These are phyloP conservation scores for Mycena rosella DNA, from an alignment of 768 basidiomycete species.

Conservation along the genomic window DNA sequence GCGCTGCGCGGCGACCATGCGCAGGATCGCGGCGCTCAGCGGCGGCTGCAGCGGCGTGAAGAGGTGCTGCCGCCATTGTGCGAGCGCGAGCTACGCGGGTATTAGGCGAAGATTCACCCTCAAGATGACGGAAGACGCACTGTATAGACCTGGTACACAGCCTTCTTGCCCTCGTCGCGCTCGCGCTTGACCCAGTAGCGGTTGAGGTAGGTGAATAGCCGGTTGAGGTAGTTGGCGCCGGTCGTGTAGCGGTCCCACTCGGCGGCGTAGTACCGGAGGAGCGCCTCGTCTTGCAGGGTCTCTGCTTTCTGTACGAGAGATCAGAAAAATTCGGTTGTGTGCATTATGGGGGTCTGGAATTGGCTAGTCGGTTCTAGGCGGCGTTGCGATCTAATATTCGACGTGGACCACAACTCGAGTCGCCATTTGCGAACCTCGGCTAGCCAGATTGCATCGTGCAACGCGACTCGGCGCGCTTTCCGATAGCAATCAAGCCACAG, in stretches of 20 bases:
- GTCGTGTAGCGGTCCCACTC: slow-evolving; percentile 99
- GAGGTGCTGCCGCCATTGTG: slow-evolving; percentile 94
- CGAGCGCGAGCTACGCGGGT: slow-evolving; percentile 81
- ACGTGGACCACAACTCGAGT: too few species aligned
- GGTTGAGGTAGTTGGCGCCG: slow-evolving; percentile 96
- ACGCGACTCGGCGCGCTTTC: too few species aligned
- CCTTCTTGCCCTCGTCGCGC: slow-evolving; percentile 95
- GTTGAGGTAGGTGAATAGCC: slow-evolving; percentile 97
- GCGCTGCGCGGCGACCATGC: slow-evolving; percentile 91
- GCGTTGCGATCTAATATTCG: too few species aligned
- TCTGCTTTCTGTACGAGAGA: slow-evolving; percentile 73
- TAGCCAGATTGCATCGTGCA: too few species aligned
- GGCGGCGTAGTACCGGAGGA: slow-evolving; percentile 89
- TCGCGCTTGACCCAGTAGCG: slow-evolving; percentile 99
- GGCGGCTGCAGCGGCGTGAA: slow-evolving; percentile 87
- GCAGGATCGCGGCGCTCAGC: slow-evolving; percentile 87
- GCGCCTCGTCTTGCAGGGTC: slow-evolving; percentile 84
- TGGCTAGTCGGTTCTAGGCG: too few species aligned
- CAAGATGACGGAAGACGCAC: slow-evolving; percentile 58
- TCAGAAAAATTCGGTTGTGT: slow-evolving; percentile 15
- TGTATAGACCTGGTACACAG: slow-evolving; percentile 95
- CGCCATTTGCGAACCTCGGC: too few species aligned
- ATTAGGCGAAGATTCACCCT: slow-evolving; percentile 16
- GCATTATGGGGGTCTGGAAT: too few species aligned
- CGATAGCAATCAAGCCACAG: too few species aligned